Conservation (phyloP, 1,284 basidiomycete genomes). For the Naganishia sp. region DNA sequence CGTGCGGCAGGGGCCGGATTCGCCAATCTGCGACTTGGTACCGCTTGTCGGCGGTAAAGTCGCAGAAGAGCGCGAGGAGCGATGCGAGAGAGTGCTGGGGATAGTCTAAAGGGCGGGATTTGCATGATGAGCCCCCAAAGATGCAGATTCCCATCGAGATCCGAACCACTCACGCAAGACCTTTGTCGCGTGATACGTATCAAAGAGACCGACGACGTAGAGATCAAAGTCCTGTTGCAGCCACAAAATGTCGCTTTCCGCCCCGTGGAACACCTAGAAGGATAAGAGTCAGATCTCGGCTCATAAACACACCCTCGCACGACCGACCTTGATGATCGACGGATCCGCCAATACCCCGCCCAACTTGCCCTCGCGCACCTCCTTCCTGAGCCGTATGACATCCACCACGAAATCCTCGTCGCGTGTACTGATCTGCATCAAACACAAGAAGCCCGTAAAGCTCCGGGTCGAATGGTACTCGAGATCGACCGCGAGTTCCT, state of each 20-base stretch:
- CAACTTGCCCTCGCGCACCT: slow-evolving; percentile 60
- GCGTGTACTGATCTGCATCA: slow-evolving; percentile 90
- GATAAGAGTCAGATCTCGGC: background rate
- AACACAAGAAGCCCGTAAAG: slow-evolving; percentile 83
- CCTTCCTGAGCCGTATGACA: slow-evolving; percentile 71
- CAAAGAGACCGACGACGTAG: slow-evolving; percentile 92
- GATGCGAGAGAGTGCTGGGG: slow-evolving; percentile 79
- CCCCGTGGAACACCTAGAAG: slow-evolving; percentile 82
- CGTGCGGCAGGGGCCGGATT: slow-evolving; percentile 80
- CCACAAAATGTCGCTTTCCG: slow-evolving; percentile 93
- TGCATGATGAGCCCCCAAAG: slow-evolving; percentile 21
- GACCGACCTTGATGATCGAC: slow-evolving; percentile 68
- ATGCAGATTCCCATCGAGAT: too few relatives aligned
- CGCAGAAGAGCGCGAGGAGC: slow-evolving; percentile 84
- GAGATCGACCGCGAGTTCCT: slow-evolving; percentile 88
- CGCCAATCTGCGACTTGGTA: slow-evolving; percentile 98
- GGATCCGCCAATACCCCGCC: slow-evolving; percentile 77
- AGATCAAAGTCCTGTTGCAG: slow-evolving; percentile 92
- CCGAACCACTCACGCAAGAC: slow-evolving; percentile 62
- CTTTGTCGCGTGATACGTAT: slow-evolving; percentile 93
- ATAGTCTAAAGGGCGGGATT: slow-evolving; percentile 60
- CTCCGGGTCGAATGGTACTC: slow-evolving; percentile 88
- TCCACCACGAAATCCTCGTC: slow-evolving; percentile 87
- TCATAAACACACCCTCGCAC: too few relatives aligned
- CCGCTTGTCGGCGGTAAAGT: slow-evolving; percentile 90